Percentiles rank a stretch among this genome's conserved stretches.
phyloP scores from a whole-genome alignment of 2,329 filamentous ascomycete species.

The Xylariales sp. region DNA sequence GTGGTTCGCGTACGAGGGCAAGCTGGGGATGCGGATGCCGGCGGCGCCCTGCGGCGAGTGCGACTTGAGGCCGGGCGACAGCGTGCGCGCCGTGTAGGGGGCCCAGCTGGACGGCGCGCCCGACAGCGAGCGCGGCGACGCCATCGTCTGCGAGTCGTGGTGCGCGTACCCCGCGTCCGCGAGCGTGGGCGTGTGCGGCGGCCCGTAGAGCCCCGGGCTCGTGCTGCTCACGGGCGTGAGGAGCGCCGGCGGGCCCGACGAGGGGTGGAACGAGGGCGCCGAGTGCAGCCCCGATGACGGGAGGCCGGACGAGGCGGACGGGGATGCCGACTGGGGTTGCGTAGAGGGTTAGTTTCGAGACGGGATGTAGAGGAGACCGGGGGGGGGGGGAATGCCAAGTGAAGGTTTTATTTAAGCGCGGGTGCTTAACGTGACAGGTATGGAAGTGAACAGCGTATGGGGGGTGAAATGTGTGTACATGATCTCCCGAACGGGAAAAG shows the following conservation, averaged over 20 bases:
- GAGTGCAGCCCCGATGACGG: conserved; percentile 22
- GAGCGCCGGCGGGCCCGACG: conserved; percentile 40
- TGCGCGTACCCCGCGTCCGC: conserved; percentile 55
- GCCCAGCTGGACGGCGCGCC: conserved; percentile 62
- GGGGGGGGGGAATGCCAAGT: neutral
- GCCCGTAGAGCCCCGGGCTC: conserved; percentile 49
- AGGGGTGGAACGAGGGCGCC: conserved; percentile 36
- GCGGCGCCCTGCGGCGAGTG: conserved; percentile 51
- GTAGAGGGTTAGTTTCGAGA: conserved; percentile 14
- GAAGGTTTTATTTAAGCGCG: neutral
- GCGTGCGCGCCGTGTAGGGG: conserved; percentile 58
- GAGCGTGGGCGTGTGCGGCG: conserved; percentile 52
- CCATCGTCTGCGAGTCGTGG: conserved; percentile 62
- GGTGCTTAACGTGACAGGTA: neutral
- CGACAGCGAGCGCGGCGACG: conserved; percentile 64
- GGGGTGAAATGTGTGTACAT: neutral
- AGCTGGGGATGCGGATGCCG: conserved; percentile 52
- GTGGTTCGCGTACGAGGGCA: conserved; percentile 54
- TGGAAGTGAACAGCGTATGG: neutral
- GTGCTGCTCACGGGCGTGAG: conserved; percentile 51
- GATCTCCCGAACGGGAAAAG: neutral
- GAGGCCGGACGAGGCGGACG: conserved; percentile 39
- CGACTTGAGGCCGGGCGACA: conserved; percentile 57
- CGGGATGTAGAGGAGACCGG: neutral
- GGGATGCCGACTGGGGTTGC: conserved; percentile 46